phyloP scores from a whole-genome alignment of 2,329 filamentous ascomycete genomes.

The Hortaea werneckii region DNA sequence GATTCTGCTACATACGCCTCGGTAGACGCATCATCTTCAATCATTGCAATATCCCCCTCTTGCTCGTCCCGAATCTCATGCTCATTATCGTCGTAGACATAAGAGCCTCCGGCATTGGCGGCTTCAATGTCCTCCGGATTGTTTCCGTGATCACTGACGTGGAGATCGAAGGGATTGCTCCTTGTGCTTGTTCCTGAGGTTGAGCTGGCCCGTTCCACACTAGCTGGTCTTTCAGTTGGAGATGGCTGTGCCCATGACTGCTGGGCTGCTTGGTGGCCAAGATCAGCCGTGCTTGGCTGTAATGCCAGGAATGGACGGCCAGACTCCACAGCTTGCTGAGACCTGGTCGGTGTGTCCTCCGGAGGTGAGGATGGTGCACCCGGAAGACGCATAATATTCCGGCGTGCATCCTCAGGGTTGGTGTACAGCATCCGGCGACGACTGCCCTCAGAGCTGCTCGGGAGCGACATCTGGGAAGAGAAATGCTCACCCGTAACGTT shows the following conservation, averaged over 20 bases:
- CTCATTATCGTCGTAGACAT: neutral
- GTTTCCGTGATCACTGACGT: constrained; percentile 15
- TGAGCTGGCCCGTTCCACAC: constrained; percentile 2
- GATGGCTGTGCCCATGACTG: neutral
- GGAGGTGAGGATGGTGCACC: neutral
- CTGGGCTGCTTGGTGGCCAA: neutral
- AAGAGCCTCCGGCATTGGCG: neutral
- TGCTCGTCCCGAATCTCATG: neutral
- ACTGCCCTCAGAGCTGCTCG: constrained; percentile 7
- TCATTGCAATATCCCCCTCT: constrained; percentile 1
- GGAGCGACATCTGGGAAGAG: constrained; percentile 7
- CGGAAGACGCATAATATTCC: constrained; percentile 17
- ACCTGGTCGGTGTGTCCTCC: too few species aligned
- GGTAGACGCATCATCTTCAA: constrained; percentile 13
- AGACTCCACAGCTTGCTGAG: neutral
- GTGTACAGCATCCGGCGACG: constrained; percentile 16
- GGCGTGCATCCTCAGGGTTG: constrained; percentile 17
- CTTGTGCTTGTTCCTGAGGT: constrained; percentile 1
- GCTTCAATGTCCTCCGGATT: constrained; percentile 7
- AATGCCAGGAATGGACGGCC: neutral
- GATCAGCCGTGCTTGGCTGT: neutral
- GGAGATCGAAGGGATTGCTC: constrained; percentile 20
- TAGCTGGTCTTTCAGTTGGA: too few species aligned
- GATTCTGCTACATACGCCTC: constrained; percentile 22
- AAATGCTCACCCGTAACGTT: constrained; percentile 5